Evolutionary conservation across 768 basidiomycete species (phyloP).

Genomic region (Calvatia gigantea): DNA sequence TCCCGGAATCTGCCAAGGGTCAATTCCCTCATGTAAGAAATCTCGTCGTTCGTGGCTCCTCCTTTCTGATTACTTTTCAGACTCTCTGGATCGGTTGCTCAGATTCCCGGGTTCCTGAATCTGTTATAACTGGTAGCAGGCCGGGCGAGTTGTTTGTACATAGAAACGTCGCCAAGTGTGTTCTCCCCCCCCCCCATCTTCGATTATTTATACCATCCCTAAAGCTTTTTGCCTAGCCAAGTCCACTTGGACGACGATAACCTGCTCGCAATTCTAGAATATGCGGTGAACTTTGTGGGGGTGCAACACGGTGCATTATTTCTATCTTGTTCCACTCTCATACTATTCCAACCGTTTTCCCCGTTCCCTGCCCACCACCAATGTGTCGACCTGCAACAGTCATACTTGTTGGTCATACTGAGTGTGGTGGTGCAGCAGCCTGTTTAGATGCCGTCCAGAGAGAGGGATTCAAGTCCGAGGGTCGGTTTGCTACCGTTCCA

Average conservation of each 20-base stretch:
- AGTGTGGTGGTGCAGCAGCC: slow-evolving; percentile 74
- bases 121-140: slow-evolving; percentile 59
- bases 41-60: not conserved
- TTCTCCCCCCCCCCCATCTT: slow-evolving; percentile 10
- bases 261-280: slow-evolving; percentile 67
- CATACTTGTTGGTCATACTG: slow-evolving; percentile 77
- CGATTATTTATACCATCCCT: slow-evolving; percentile 4
- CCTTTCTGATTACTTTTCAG: slow-evolving; percentile 30
- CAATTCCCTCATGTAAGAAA: slow-evolving; percentile 62
- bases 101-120: slow-evolving; percentile 84
- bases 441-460: slow-evolving; percentile 44
- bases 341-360: slow-evolving; percentile 28
- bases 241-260: slow-evolving; percentile 70
- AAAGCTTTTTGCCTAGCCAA: slow-evolving; percentile 44
- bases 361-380: slow-evolving; percentile 17
- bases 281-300: slow-evolving; percentile 66
- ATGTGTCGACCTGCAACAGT: slow-evolving; percentile 39
- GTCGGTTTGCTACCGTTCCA: slow-evolving; percentile 30
- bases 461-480: slow-evolving; percentile 25
- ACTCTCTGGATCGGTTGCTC: slow-evolving; percentile 80
- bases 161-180: slow-evolving; percentile 86
- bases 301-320: slow-evolving; percentile 70
- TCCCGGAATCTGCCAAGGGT: slow-evolving; percentile 53
- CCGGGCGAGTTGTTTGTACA: slow-evolving; percentile 85
- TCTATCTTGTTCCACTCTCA: slow-evolving; percentile 19